Evolutionary conservation across 495 filamentous ascomycete genomes (phyloP).

Genomic region (Penicillium parvum): DNA sequence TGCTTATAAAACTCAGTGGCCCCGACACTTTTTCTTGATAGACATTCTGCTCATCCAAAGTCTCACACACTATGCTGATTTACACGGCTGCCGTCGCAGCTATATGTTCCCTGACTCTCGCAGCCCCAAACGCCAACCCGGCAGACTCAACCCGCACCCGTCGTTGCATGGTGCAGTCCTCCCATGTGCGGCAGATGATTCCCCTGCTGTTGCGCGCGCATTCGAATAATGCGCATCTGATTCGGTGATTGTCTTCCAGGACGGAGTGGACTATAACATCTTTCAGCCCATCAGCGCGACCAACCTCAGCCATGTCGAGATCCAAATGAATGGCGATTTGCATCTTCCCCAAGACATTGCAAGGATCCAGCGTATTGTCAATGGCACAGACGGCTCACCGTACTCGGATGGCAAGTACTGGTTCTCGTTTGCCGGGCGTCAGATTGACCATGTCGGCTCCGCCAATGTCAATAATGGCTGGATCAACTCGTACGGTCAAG

Average conservation of each 20-base stretch:
- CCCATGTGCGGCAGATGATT: constrained; percentile 34
- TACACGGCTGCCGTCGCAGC: not conserved
- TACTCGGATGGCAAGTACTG: constrained; percentile 22
- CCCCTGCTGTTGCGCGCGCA: constrained; percentile 24
- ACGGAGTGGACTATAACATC: constrained; percentile 38
- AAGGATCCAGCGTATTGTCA: constrained; percentile 30
- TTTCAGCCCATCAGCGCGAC: constrained; percentile 33
- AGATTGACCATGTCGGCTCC: constrained; percentile 31
- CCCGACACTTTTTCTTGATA: too few relatives aligned
- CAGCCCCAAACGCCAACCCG: constrained; percentile 1
- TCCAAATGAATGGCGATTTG: constrained; percentile 36
- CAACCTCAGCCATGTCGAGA: constrained; percentile 39
- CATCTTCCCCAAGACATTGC: constrained; percentile 36
- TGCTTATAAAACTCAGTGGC: too few relatives aligned
- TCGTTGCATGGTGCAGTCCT: constrained; percentile 19
- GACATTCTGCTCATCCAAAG: not conserved
- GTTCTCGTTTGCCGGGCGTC: constrained; percentile 32
- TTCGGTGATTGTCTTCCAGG: constrained; percentile 31
- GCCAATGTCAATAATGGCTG: constrained; percentile 32
- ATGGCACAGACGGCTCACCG: constrained; percentile 12
- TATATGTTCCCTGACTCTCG: constrained; percentile 5
- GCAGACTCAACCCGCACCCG: constrained; percentile 8
- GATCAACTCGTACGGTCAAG: constrained; percentile 44
- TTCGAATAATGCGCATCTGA: constrained; percentile 31
- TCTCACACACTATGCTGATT: constrained; percentile 8